phyloP scores from a whole-genome alignment of 2,329 filamentous ascomycete genomes.

The Ophiosphaerella narmari region DNA sequence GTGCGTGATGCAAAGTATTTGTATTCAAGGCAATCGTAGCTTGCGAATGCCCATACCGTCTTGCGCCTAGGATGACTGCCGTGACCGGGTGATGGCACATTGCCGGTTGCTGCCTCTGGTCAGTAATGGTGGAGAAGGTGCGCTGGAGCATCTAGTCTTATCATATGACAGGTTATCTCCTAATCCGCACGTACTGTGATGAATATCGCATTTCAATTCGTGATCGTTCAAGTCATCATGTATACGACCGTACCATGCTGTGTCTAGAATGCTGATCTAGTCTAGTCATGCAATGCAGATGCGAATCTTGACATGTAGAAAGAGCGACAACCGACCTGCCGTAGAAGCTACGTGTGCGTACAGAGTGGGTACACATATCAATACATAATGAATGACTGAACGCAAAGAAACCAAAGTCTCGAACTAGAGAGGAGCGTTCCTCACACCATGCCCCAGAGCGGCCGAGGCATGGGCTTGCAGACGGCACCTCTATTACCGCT shows the following conservation, averaged over 20 bases:
- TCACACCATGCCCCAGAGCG: constrained; percentile 43
- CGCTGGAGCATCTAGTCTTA: too few species aligned
- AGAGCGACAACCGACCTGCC: background rate
- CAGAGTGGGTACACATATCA: background rate
- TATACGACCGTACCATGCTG: constrained; percentile 28
- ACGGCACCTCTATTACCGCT: constrained; percentile 14
- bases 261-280: constrained; percentile 12
- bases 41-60: constrained; percentile 1
- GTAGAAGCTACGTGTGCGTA: background rate
- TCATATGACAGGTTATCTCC: too few species aligned
- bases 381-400: background rate
- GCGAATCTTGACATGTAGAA: constrained; percentile 1
- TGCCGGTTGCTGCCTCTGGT: too few species aligned
- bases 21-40: background rate
- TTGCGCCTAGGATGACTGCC: background rate
- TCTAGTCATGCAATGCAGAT: constrained; percentile 10
- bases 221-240: constrained; percentile 14
- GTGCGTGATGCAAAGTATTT: constrained; percentile 2
- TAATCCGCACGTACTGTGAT: too few species aligned
- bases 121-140: too few species aligned
- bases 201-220: too few species aligned
- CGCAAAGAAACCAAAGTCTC: background rate
- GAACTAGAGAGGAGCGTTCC: background rate
- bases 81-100: background rate
- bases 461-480: constrained; percentile 38